These are phyloP conservation scores for Anacardium occidentale DNA, from an alignment of 345 rosid genomes.

Conservation along the genomic window DNA sequence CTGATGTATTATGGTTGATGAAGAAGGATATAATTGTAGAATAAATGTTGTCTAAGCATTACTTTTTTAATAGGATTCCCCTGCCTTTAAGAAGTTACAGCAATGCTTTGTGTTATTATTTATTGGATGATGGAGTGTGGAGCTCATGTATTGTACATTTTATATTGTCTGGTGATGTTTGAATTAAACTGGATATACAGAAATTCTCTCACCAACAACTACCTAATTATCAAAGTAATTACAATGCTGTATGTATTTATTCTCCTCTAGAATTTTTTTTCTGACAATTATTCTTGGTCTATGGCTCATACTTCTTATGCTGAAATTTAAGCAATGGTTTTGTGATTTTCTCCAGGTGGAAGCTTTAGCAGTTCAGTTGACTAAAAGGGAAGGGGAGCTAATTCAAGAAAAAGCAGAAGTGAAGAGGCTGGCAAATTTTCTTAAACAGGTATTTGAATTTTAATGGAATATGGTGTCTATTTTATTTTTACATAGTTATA, in stretches of 20 bases:
- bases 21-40: neutral
- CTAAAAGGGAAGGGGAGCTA: constrained; percentile 95
- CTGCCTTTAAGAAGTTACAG: neutral
- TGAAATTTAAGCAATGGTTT: constrained; percentile 20
- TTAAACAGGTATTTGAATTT: constrained; percentile 65
- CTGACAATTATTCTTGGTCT: neutral
- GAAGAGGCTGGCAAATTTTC: constrained; percentile 84
- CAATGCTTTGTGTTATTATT: neutral
- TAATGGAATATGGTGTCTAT: neutral
- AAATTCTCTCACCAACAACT: neutral
- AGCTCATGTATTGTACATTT: too few species aligned
- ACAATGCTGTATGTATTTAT: neutral
- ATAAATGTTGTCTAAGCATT: neutral
- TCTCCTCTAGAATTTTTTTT: neutral
- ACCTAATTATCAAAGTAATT: neutral
- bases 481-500: neutral
- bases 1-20: neutral
- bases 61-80: neutral
- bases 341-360: constrained; percentile 66
- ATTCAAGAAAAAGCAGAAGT: constrained; percentile 93
- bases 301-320: constrained; percentile 10
- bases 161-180: neutral
- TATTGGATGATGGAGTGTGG: neutral
- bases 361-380: constrained; percentile 91
- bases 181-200: neutral